Base-by-base conservation (phyloP, 768 basidiomycete species). In the Amanita molliuscula region DNA sequence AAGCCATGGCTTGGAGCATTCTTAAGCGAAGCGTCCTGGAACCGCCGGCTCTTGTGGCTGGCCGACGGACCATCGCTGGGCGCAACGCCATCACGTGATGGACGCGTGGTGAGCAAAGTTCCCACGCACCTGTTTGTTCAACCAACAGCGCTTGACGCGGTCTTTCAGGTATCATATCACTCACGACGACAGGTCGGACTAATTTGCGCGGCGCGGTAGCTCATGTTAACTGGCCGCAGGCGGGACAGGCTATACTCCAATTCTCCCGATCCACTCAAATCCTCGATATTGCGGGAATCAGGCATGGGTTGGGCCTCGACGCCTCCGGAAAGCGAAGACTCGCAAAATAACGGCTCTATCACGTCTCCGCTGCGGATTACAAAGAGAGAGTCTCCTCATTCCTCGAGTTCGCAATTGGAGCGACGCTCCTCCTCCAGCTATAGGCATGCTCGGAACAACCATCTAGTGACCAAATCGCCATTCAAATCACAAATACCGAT, bases 391-490 rank as follows among this genome's bases (percentile, higher is more conserved):
- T 70, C 73, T 40, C 63, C 67, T 4, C 68, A 69, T 18, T 73
- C 68, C 41, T 69, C 78, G 40, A 63, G 67, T n/a, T 13, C 41
- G 18, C 49, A 50, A 36, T 65, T 88, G 40, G 79, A 81, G 43
- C 79, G 88, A 28, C 76, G 88, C 37, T 74, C 78, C 13, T 88
- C 86, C 6, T 82, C 80, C 36, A 88, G 85, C 64, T 91, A 83
- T 67, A 82, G 77, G 55, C 88, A 88, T 64, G 75, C 90, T 55
- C 76, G 75, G 58, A 82, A 70, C 57, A 87, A 81, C 62, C 81
- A 84, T 60, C 81, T 90, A 50, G 89, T 92, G 15, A 81, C 84
- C 25, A 89, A 89, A 56, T 92, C 89, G 9, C 88, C 88, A 8
- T 92, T 92, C 70, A 86, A 84, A 58, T 78, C 77, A 2, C 78